A percentile compares a stretch with the other conserved stretches of the same genome.
These are phyloP conservation scores for Chimonanthus salicifolius DNA, from an alignment of 164 flowering plant species.

Conservation along the genomic window DNA sequence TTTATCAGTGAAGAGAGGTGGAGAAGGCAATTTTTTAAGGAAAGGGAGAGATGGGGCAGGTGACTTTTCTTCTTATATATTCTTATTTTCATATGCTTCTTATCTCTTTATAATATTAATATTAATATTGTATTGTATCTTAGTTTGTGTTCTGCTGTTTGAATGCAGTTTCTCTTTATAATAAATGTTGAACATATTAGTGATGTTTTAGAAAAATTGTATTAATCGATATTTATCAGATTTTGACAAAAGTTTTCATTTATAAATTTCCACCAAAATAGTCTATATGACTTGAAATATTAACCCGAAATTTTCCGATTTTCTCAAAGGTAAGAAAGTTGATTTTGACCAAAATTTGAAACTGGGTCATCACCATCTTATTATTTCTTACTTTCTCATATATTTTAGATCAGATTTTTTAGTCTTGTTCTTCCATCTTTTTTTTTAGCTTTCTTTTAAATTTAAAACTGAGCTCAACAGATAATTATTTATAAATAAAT, in stretches of 20 bases:
- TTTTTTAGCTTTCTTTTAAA: too few species aligned
- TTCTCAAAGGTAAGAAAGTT: too few species aligned
- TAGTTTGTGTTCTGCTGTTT: not conserved
- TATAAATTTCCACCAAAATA: not conserved
- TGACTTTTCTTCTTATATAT: conserved; percentile 15
- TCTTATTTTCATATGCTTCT: conserved; percentile 12
- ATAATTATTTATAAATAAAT: too few species aligned
- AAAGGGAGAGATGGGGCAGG: conserved; percentile 22
- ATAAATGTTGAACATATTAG: not conserved
- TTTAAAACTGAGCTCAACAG: too few species aligned
- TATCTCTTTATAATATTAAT: conserved; percentile 13
- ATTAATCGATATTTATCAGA: not conserved
- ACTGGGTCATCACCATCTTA: too few species aligned
- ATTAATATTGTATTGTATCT: too few species aligned
- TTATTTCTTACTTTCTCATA: too few species aligned
- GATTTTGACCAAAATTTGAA: too few species aligned
- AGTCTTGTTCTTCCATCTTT: too few species aligned
- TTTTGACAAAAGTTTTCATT: not conserved
- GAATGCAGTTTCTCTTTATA: not conserved
- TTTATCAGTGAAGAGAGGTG: conserved; percentile 28
- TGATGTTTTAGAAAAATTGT: not conserved
- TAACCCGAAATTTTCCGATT: too few species aligned
- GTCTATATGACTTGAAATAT: not conserved
- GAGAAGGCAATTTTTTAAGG: conserved; percentile 17
- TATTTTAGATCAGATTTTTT: too few species aligned